These are phyloP conservation scores for Lachnellula occidentalis DNA, from an alignment of 2,329 filamentous ascomycete species.

Conservation along the genomic window DNA sequence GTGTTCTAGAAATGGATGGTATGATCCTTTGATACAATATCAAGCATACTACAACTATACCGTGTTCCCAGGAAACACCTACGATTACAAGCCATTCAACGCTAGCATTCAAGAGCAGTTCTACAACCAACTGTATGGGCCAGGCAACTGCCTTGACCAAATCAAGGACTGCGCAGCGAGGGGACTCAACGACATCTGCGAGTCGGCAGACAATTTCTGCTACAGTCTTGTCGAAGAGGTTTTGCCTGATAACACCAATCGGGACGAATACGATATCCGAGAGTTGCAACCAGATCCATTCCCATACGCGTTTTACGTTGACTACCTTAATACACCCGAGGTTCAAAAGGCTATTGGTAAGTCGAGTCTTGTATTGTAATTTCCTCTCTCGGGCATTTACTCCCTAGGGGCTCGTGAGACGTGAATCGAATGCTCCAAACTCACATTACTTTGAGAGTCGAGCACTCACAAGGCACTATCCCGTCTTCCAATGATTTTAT, in stretches of 20 bases:
- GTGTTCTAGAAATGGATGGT: conserved; percentile 46
- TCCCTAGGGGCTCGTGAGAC: too few relatives aligned
- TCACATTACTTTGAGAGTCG: too few relatives aligned
- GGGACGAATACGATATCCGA: conserved; percentile 57
- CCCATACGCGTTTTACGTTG: conserved; percentile 47
- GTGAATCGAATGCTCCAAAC: too few relatives aligned
- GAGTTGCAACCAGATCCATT: conserved; percentile 52
- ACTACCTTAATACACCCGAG: conserved; percentile 52
- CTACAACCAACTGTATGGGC: conserved; percentile 55
- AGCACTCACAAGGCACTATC: too few relatives aligned
- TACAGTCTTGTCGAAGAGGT: conserved; percentile 45
- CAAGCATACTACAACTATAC: conserved; percentile 54
- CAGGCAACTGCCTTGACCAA: conserved; percentile 54
- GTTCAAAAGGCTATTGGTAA: conserved; percentile 49
- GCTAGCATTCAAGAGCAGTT: conserved; percentile 42
- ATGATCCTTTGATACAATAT: conserved; percentile 50
- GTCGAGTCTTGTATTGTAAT: too few relatives aligned
- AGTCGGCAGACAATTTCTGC: conserved; percentile 51
- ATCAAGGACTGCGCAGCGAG: conserved; percentile 49
- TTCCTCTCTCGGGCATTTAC: too few relatives aligned
- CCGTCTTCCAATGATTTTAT: too few relatives aligned
- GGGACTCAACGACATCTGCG: conserved; percentile 47
- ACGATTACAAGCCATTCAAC: conserved; percentile 49
- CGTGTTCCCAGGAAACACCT: conserved; percentile 50
- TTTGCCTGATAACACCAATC: conserved; percentile 45